Evolutionary conservation across 495 filamentous ascomycete species (phyloP), one percentile per base, ranked within the genome.

Genomic region (Talaromyces nanjingensis): DNA sequence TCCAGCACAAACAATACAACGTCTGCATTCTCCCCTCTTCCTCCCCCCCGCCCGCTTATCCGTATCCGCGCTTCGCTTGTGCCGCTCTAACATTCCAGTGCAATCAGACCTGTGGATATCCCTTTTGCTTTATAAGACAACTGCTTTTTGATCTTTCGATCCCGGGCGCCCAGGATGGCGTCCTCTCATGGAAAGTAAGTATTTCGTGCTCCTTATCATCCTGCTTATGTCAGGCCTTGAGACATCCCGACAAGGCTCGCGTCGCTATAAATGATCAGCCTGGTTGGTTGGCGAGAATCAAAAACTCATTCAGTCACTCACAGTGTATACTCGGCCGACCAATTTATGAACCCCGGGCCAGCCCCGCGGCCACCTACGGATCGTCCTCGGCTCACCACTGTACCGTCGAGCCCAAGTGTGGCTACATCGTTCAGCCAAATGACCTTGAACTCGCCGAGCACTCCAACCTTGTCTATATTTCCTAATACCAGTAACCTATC

Each of bases 311-410:
- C 56, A 20, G 16, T 63, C 16, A 59, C 31, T 42, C 49, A 69
- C 68, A 87, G 84, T 67, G 77, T 86, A 69, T 91, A 90, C 74
- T 78, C 84, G 54, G 78, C 81, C 63, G 84, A 84, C 70, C 86
- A 89, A 73, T 98, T 98, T 77, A 94, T 97, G 89, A 98, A 97
- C 72, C 92, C 94, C 63, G 91, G 94, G 57, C 93, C 94, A 55
- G 93, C 94, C 62, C 94, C 94, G 53, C 87, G 89, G 65, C 94
- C 94, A 55, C 94, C 94, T 14, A 87, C 86, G 45, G 90, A 93
- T 68, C 88, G 89, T 64, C 89, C 91, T 62, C 89, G 89, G 66
- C 85, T 96, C 65, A 87, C 86, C 63, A 79, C 93, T 27, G 71
- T 74, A 7, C 64, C 72, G 24, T 92, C 88, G 52, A 87, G 89